phyloP scores from a whole-genome alignment of 148 eudicot species.

The Vaccinium corymbosum region DNA sequence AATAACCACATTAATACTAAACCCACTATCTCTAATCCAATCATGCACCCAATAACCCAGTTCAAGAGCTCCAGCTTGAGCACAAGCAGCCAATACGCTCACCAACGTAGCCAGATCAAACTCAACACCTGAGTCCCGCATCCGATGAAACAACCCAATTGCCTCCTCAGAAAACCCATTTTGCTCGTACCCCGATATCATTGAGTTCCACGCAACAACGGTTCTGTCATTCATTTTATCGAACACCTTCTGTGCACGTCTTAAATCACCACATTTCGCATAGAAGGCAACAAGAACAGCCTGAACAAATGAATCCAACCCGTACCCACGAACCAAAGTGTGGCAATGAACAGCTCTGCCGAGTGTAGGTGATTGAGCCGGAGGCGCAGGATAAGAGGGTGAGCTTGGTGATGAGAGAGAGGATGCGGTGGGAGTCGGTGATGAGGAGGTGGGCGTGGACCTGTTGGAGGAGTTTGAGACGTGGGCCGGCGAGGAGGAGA shows the following conservation, averaged over 20 bases:
- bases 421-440: conserved; percentile 29
- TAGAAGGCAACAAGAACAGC: conserved; percentile 44
- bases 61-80: conserved; percentile 49
- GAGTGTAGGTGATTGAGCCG: conserved; percentile 37
- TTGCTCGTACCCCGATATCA: conserved; percentile 65
- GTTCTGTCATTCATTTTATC: conserved; percentile 51
- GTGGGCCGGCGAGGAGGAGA: conserved; percentile 41
- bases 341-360: conserved; percentile 45
- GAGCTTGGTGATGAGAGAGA: conserved; percentile 48
- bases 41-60: conserved; percentile 53
- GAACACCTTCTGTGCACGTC: conserved; percentile 45
- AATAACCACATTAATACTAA: conserved; percentile 31
- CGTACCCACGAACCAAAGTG: conserved; percentile 42
- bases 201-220: conserved; percentile 57
- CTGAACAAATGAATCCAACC: conserved; percentile 45
- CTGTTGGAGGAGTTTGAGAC: conserved; percentile 47
- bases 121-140: conserved; percentile 35
- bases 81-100: conserved; percentile 58
- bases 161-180: conserved; percentile 46
- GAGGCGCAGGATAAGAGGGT: conserved; percentile 36
- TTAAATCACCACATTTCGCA: conserved; percentile 42
- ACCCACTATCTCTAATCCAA: conserved; percentile 21
- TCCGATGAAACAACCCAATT: conserved; percentile 42
- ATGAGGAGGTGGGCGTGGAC: conserved; percentile 50
- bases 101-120: conserved; percentile 50